Evolutionary conservation across 2,329 filamentous ascomycete species (phyloP).

Genomic region (Aspergillus sp.): DNA sequence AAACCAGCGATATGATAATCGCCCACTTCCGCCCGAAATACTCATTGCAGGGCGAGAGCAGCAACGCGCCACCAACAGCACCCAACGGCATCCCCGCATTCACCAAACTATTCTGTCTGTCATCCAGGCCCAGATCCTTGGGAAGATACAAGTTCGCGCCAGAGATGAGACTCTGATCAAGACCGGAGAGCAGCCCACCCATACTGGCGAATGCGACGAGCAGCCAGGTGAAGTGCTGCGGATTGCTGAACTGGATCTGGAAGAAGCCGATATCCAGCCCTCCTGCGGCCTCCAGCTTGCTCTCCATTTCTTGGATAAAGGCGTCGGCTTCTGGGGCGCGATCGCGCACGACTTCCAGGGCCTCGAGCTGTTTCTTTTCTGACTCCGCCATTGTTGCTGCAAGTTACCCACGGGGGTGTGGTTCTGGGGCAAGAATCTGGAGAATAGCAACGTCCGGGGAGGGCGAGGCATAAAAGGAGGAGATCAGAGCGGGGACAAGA

Average conservation of each 20-base stretch:
- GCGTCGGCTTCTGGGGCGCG: slow-evolving; percentile 3
- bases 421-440: not conserved
- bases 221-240: slow-evolving; percentile 65
- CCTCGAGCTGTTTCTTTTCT: slow-evolving; percentile 5
- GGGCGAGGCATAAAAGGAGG: not conserved
- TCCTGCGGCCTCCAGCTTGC: slow-evolving; percentile 23
- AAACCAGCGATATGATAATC: slow-evolving; percentile 66
- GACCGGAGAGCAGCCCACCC: slow-evolving; percentile 69
- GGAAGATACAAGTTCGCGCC: slow-evolving; percentile 67
- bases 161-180: slow-evolving; percentile 72
- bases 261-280: slow-evolving; percentile 54
- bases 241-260: slow-evolving; percentile 40
- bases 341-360: slow-evolving; percentile 8
- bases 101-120: slow-evolving; percentile 62
- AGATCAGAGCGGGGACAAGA: not conserved
- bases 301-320: slow-evolving; percentile 19
- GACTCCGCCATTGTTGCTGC: not conserved
- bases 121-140: slow-evolving; percentile 54
- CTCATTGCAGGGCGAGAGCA: slow-evolving; percentile 68
- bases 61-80: slow-evolving; percentile 67
- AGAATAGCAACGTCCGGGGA: not conserved
- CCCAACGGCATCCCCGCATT: slow-evolving; percentile 71
- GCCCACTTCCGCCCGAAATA: slow-evolving; percentile 65
- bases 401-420: no score
- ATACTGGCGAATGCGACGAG: slow-evolving; percentile 72